phyloP scores from a whole-genome alignment of 202 grass and related monocot species.

The Eragrostis tef region DNA sequence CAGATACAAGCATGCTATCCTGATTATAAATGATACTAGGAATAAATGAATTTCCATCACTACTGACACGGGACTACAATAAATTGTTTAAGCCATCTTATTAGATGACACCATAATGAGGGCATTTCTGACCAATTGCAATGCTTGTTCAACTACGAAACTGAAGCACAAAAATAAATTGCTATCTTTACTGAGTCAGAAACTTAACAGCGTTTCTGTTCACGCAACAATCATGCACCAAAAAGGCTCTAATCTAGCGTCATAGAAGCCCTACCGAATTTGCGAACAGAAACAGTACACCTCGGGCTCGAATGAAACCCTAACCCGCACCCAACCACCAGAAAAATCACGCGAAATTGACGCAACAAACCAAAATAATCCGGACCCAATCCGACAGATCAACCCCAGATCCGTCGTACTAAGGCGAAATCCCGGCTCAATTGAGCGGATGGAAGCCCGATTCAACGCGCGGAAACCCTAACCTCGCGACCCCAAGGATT shows the following conservation, averaged over 20 bases:
- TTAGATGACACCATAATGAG: neutral
- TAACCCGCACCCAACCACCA: slow-evolving; percentile 15
- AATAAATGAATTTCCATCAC: neutral
- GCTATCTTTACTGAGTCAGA: neutral
- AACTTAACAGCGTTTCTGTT: neutral
- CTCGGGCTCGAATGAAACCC: slow-evolving; percentile 38
- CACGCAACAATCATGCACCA: neutral
- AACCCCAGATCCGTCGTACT: neutral
- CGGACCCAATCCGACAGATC: neutral
- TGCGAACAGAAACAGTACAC: neutral
- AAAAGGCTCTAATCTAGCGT: neutral
- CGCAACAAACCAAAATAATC: slow-evolving; percentile 16
- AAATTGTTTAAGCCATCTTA: neutral
- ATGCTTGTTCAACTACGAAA: neutral
- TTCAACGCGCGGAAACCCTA: slow-evolving; percentile 40
- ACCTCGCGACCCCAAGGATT: slow-evolving; percentile 31
- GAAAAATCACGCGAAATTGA: slow-evolving; percentile 35
- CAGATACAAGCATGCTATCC: neutral
- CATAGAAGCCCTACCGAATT: neutral
- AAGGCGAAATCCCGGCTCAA: slow-evolving; percentile 11
- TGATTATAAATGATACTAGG: neutral
- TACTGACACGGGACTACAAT: neutral
- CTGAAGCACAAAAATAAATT: slow-evolving; percentile 1
- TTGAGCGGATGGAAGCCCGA: slow-evolving; percentile 47
- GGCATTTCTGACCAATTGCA: neutral